Evolutionary conservation across 192 early-diverging fungal species (phyloP).

Genomic region (Rhizophagus clarus): DNA sequence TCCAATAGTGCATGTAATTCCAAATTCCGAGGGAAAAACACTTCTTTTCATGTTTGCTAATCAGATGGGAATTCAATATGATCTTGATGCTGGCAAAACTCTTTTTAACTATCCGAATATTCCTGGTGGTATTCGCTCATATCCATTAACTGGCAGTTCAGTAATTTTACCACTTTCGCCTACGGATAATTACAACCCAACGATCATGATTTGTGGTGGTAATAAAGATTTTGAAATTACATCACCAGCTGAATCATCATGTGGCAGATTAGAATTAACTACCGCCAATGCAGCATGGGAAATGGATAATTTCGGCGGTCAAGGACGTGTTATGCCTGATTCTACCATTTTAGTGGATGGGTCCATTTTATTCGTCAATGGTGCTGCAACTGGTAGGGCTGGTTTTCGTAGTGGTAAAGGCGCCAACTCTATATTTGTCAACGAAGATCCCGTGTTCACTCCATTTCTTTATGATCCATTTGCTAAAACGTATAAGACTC

Average conservation of each 20-base stretch:
- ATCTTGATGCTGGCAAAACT: slow-evolving; percentile 19
- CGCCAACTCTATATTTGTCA: slow-evolving; percentile 10
- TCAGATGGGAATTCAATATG: slow-evolving; percentile 38
- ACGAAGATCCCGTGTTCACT: slow-evolving; percentile 49
- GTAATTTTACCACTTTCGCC: slow-evolving; percentile 60
- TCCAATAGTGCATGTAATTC: slow-evolving; percentile 41
- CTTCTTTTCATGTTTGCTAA: slow-evolving; percentile 44
- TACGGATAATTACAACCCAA: slow-evolving; percentile 54
- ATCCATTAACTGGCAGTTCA: slow-evolving; percentile 57
- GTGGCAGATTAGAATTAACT: slow-evolving; percentile 50
- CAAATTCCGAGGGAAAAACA: slow-evolving; percentile 35
- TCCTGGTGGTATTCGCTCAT: slow-evolving; percentile 47
- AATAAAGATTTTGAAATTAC: slow-evolving; percentile 40
- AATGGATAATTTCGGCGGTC: slow-evolving; percentile 39
- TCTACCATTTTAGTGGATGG: slow-evolving; percentile 55
- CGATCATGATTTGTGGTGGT: slow-evolving; percentile 67
- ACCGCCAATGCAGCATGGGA: slow-evolving; percentile 51
- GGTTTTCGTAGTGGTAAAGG: slow-evolving; percentile 42
- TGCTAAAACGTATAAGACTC: slow-evolving; percentile 39
- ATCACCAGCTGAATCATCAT: slow-evolving; percentile 43
- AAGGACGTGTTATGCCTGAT: slow-evolving; percentile 51
- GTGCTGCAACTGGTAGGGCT: slow-evolving; percentile 53
- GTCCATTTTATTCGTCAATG: slow-evolving; percentile 58
- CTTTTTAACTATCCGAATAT: slow-evolving; percentile 48
- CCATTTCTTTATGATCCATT: slow-evolving; percentile 59